These are phyloP conservation scores for Fagopyrum esculentum DNA, from an alignment of 148 eudicot species.

Conservation along the genomic window DNA sequence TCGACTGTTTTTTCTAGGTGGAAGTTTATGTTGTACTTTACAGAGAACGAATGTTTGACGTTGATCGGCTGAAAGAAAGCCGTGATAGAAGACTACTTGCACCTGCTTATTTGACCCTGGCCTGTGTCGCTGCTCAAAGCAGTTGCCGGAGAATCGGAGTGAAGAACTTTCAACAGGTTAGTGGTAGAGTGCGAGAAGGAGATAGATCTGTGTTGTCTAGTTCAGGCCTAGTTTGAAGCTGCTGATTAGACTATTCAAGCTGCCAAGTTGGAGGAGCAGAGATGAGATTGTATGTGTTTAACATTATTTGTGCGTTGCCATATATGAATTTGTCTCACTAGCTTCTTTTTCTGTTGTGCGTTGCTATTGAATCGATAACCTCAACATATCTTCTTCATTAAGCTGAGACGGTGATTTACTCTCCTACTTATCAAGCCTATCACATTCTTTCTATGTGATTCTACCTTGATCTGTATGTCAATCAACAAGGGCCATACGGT, in stretches of 20 bases:
- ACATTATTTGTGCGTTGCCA: neutral
- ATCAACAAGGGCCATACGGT: no score
- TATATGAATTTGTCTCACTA: neutral
- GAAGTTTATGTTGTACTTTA: no score
- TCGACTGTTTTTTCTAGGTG: no score
- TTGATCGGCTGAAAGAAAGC: no score
- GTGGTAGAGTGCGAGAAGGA: neutral
- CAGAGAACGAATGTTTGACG: no score
- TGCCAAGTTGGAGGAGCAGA: neutral
- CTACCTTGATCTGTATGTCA: no score
- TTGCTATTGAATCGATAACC: neutral
- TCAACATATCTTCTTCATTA: neutral
- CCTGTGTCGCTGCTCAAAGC: slow-evolving; percentile 70
- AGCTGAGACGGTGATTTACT: no score
- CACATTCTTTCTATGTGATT: neutral
- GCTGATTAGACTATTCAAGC: no score
- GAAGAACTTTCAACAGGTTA: slow-evolving; percentile 87
- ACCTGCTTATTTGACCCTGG: slow-evolving; percentile 73
- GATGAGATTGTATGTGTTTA: neutral
- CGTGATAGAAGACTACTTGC: slow-evolving; percentile 20
- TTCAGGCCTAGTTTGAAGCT: no score
- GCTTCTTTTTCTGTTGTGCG: neutral
- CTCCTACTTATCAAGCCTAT: neutral
- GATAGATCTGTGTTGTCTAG: no score
- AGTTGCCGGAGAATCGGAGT: slow-evolving; percentile 81